Evolutionary conservation across 805 yeast genomes (phyloP).

Genomic region (Kregervanrija delftensis): DNA sequence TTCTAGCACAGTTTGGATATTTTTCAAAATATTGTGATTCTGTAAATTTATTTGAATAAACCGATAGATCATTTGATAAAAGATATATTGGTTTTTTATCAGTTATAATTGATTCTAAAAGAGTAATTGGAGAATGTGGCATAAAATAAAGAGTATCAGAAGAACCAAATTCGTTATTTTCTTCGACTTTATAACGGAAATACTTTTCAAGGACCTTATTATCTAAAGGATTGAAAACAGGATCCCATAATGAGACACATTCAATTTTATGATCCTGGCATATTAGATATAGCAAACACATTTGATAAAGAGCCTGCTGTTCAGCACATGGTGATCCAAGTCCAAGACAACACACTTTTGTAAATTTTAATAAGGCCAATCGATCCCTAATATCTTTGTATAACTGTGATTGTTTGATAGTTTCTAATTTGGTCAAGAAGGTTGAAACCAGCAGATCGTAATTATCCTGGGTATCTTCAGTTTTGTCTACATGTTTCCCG

Average conservation of each 20-base stretch:
- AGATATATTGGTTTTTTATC: conserved; percentile 18
- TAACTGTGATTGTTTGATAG: conserved; percentile 5
- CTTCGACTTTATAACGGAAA: conserved; percentile 13
- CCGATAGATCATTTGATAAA: conserved; percentile 26
- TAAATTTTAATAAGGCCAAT: conserved; percentile 1
- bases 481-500: no score
- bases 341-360: conserved; percentile 24
- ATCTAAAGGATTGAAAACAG: conserved; percentile 22
- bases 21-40: conserved; percentile 19
- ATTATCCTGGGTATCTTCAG: no score
- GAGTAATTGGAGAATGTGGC: conserved; percentile 29
- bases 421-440: no score
- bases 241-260: conserved; percentile 25
- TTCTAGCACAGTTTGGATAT: conserved; percentile 23
- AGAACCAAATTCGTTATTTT: not conserved
- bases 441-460: no score
- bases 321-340: conserved; percentile 22
- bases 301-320: conserved; percentile 22
- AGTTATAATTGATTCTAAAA: conserved; percentile 21
- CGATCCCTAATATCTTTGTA: conserved; percentile 3
- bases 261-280: conserved; percentile 7
- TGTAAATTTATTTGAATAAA: conserved; percentile 23
- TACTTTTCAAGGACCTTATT: conserved; percentile 9
- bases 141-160: conserved; percentile 19
- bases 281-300: conserved; percentile 18